phyloP scores from a whole-genome alignment of 140 eudicot genomes.

The Ambrosia hybrid region DNA sequence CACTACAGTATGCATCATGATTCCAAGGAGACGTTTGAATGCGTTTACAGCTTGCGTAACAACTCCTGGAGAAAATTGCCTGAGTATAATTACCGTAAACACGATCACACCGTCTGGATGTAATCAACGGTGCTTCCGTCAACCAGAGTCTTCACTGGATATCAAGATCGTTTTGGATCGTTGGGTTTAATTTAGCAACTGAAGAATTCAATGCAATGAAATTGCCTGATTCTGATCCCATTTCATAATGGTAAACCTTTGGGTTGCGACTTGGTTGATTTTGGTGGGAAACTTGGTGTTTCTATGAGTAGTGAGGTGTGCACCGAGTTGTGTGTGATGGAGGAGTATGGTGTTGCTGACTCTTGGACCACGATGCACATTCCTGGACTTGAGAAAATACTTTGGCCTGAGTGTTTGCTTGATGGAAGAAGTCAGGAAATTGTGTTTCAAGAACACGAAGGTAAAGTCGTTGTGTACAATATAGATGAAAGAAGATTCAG shows the following conservation, averaged over 20 bases:
- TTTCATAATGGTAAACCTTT: background rate
- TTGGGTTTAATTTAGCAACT: background rate
- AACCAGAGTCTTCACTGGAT: conserved; percentile 33
- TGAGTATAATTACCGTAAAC: background rate
- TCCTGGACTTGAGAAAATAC: no score
- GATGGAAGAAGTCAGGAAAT: conserved; percentile 1
- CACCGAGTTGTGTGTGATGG: conserved; percentile 19
- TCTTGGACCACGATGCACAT: conserved; percentile 13
- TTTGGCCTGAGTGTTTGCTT: background rate
- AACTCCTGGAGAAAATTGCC: conserved; percentile 10
- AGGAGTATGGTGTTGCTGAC: conserved; percentile 24
- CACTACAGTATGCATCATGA: conserved; percentile 14
- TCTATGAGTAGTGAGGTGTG: conserved; percentile 18
- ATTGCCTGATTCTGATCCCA: background rate
- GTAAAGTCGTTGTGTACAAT: background rate
- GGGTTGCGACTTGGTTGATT: background rate
- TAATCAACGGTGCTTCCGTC: background rate
- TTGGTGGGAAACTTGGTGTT: conserved; percentile 1
- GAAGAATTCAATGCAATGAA: background rate
- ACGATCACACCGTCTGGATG: conserved; percentile 17
- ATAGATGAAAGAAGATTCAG: background rate
- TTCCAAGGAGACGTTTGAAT: conserved; percentile 16
- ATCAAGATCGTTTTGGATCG: background rate
- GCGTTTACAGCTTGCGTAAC: background rate
- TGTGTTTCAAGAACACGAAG: background rate